A percentile compares a stretch with the other conserved stretches of the same genome.
These are phyloP conservation scores for Abelmoschus esculentus DNA, from an alignment of 345 rosid genomes.

Conservation along the genomic window DNA sequence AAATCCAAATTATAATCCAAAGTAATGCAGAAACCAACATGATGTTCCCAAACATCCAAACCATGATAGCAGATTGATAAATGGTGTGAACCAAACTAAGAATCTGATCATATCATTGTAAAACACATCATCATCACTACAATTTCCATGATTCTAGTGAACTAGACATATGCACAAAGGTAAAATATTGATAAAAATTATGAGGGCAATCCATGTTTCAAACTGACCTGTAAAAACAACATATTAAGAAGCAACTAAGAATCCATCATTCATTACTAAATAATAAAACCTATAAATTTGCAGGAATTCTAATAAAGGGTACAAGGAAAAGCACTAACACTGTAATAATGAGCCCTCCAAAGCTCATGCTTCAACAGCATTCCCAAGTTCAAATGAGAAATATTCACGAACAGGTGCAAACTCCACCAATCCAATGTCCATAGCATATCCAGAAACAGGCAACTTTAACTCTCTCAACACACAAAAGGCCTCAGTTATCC, in stretches of 20 bases:
- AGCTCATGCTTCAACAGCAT: constrained; percentile 41
- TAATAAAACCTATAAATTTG: background rate
- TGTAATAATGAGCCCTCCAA: constrained; percentile 2
- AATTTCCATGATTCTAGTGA: background rate
- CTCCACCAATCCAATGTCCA: constrained; percentile 89
- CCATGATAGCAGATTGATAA: background rate
- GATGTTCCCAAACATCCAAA: background rate
- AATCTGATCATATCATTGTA: background rate
- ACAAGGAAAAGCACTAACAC: background rate
- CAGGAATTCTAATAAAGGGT: background rate
- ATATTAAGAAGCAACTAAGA: background rate
- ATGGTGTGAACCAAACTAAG: background rate
- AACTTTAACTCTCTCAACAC: constrained; percentile 85
- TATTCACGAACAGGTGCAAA: constrained; percentile 77
- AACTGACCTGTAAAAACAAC: background rate
- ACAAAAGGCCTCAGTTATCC: constrained; percentile 75
- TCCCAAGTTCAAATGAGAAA: constrained; percentile 75
- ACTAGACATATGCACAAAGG: background rate
- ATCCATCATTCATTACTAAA: background rate
- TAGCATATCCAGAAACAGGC: constrained; percentile 74
- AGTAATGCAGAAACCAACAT: background rate
- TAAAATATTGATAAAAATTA: background rate
- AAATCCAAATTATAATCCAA: background rate
- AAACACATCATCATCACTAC: background rate
- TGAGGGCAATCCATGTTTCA: background rate